Conservation (phyloP, 352 stramenopile species). For the Globisporangium lucens region DNA sequence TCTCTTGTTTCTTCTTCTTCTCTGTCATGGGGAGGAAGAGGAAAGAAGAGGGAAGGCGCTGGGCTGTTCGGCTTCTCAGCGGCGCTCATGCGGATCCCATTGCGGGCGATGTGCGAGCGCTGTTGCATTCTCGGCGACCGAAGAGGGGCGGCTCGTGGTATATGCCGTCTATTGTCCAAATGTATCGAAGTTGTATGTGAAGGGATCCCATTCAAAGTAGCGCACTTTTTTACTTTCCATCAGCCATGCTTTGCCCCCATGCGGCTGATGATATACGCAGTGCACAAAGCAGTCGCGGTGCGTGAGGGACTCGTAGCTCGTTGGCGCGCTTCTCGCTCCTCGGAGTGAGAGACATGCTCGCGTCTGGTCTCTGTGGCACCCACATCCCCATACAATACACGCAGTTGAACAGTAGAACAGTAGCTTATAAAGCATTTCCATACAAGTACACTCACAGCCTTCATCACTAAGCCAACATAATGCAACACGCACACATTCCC, state of each 20-base stretch:
- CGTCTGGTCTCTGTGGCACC: constrained; percentile 28
- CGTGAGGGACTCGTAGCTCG: constrained; percentile 29
- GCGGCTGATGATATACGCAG: constrained; percentile 77
- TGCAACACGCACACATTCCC: neutral
- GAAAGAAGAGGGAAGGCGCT: neutral
- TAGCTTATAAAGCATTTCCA: neutral
- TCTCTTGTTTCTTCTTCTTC: neutral
- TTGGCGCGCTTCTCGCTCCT: constrained; percentile 7
- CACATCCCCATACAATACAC: constrained; percentile 22
- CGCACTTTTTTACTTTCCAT: constrained; percentile 79
- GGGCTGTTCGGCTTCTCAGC: constrained; percentile 29
- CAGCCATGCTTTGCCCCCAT: constrained; percentile 34
- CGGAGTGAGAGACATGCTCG: constrained; percentile 15
- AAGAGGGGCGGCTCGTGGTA: constrained; percentile 36
- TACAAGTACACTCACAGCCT: neutral
- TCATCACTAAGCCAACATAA: neutral
- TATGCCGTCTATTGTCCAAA: constrained; percentile 10
- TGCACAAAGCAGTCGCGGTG: constrained; percentile 60
- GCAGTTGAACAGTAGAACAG: neutral
- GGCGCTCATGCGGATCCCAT: constrained; percentile 38
- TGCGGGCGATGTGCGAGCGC: constrained; percentile 30
- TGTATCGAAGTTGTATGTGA: constrained; percentile 1
- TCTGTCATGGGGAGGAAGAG: neutral
- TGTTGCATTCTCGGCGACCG: constrained; percentile 41
- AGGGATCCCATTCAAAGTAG: neutral